These are phyloP conservation scores for Geoglossum cookeanum DNA, from an alignment of 2,329 filamentous ascomycete genomes.

Conservation along the genomic window DNA sequence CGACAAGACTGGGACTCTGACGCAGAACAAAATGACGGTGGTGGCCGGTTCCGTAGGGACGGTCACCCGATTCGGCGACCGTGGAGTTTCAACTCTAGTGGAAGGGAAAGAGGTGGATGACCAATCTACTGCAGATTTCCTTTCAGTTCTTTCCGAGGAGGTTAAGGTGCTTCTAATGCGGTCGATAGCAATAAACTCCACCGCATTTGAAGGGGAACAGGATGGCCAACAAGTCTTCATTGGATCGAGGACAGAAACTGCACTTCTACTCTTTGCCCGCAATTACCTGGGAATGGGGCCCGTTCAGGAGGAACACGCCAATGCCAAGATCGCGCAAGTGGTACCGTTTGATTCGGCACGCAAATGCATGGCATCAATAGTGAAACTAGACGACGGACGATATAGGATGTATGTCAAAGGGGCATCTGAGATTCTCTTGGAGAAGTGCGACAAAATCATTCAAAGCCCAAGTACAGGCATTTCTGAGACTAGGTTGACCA, in stretches of 20 bases:
- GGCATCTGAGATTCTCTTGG: constrained; percentile 30
- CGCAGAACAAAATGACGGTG: constrained; percentile 43
- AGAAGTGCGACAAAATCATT: constrained; percentile 31
- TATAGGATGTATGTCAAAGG: constrained; percentile 38
- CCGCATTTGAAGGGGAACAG: constrained; percentile 46
- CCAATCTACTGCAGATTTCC: constrained; percentile 34
- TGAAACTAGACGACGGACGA: constrained; percentile 33
- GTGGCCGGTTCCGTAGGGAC: constrained; percentile 37
- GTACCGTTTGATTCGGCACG: constrained; percentile 43
- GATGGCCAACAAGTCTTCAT: constrained; percentile 39
- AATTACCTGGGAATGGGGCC: constrained; percentile 45
- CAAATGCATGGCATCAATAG: constrained; percentile 50
- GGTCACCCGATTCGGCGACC: constrained; percentile 21
- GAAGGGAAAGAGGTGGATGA: constrained; percentile 24
- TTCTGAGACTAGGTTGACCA: constrained; percentile 31
- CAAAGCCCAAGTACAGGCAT: constrained; percentile 40
- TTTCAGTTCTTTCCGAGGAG: constrained; percentile 29
- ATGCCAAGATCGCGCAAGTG: constrained; percentile 37
- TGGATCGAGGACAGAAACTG: constrained; percentile 62
- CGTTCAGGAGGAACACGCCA: constrained; percentile 40
- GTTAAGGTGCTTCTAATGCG: constrained; percentile 39
- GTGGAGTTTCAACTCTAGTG: constrained; percentile 9
- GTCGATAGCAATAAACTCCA: constrained; percentile 49
- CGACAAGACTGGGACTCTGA: constrained; percentile 47
- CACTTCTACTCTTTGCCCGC: constrained; percentile 48